These are phyloP conservation scores for Neonectria coccinea DNA, from an alignment of 2,329 filamentous ascomycete species.

Conservation along the genomic window DNA sequence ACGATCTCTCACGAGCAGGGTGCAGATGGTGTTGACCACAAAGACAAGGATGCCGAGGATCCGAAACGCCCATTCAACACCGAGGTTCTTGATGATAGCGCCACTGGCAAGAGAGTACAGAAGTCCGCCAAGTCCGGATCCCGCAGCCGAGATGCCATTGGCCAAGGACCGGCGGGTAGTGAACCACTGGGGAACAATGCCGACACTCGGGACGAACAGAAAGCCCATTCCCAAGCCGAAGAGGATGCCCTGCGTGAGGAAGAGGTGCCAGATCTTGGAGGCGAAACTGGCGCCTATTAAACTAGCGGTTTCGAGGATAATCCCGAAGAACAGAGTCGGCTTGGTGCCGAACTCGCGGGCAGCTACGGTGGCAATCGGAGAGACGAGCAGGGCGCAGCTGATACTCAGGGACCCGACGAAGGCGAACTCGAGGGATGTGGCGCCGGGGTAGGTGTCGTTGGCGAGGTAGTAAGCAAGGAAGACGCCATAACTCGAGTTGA, in stretches of 20 bases:
- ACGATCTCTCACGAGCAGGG: conserved; percentile 74
- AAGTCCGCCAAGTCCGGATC: conserved; percentile 80
- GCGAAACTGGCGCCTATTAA: conserved; percentile 80
- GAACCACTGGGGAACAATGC: conserved; percentile 81
- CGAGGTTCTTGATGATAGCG: conserved; percentile 73
- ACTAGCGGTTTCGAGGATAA: conserved; percentile 71
- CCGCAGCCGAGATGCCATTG: conserved; percentile 75
- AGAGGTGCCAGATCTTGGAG: conserved; percentile 77
- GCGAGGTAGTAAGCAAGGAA: conserved; percentile 69
- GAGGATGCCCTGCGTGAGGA: conserved; percentile 78
- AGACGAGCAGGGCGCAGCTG: conserved; percentile 69
- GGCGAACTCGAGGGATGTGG: conserved; percentile 75
- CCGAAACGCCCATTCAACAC: conserved; percentile 75
- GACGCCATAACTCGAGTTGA: conserved; percentile 67
- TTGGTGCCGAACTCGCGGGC: conserved; percentile 73
- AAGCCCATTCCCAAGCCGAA: conserved; percentile 86
- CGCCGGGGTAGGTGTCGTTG: conserved; percentile 70
- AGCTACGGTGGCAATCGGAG: conserved; percentile 73
- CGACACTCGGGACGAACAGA: conserved; percentile 76
- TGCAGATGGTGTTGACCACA: conserved; percentile 72
- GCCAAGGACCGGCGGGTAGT: conserved; percentile 74
- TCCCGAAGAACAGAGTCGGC: conserved; percentile 72
- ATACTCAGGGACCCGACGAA: conserved; percentile 71
- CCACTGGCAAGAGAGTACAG: conserved; percentile 75
- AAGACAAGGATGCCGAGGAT: conserved; percentile 73